Evolutionary conservation across 179 eudicot species (phyloP).

Genomic region (Beta corolliflora): DNA sequence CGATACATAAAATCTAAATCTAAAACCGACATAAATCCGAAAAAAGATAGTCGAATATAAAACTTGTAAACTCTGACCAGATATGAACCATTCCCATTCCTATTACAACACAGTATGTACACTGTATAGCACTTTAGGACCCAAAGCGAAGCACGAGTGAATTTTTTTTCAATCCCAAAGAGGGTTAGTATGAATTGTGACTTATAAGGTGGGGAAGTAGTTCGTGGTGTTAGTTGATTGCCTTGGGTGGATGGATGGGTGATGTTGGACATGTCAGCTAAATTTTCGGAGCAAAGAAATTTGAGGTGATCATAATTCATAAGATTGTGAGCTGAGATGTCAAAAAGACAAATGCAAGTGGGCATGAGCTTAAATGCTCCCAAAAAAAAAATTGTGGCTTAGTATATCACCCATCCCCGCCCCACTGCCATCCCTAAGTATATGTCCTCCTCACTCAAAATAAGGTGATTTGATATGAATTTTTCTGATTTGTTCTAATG

Average conservation of each 20-base stretch:
- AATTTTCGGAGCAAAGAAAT: conserved; percentile 11
- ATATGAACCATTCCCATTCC: too few species aligned
- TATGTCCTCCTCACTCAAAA: conserved; percentile 3
- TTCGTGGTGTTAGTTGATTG: conserved; percentile 34
- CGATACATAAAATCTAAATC: too few species aligned
- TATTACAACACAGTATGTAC: too few species aligned
- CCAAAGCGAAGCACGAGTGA: neutral
- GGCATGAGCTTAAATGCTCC: conserved; percentile 25
- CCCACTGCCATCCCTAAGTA: neutral
- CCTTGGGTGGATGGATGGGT: conserved; percentile 20
- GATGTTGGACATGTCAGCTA: conserved; percentile 24
- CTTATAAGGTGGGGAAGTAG: conserved; percentile 25
- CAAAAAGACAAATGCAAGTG: conserved; percentile 30
- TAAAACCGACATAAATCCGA: too few species aligned
- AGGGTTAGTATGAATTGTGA: neutral
- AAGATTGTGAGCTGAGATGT: neutral
- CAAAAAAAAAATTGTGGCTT: conserved; percentile 12
- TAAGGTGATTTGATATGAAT: neutral
- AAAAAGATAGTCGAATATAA: too few species aligned
- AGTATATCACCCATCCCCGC: too few species aligned
- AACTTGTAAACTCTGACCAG: too few species aligned
- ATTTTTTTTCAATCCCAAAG: neutral
- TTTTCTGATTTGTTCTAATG: too few species aligned
- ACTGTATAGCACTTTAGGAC: neutral
- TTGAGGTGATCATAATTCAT: conserved; percentile 3